Conservation (phyloP, 164 flowering plant genomes). For the Aristolochia contorta region DNA sequence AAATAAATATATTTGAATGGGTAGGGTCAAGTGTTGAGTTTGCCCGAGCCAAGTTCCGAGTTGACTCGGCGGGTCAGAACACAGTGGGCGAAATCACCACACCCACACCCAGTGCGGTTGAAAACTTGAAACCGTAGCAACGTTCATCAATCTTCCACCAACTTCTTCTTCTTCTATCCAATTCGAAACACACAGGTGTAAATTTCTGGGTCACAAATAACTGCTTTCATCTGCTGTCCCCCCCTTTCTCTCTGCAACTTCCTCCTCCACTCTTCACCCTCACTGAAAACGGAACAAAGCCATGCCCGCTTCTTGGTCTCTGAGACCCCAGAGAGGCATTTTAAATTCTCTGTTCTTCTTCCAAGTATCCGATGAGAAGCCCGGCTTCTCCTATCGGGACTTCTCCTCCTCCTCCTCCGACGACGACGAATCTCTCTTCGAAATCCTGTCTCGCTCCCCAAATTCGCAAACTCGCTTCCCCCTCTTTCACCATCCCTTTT, state of each 20-base stretch:
- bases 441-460: conserved; percentile 6
- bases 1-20: too few species aligned
- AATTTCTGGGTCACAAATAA: conserved; percentile 13
- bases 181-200: conserved; percentile 6
- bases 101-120: too few species aligned
- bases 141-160: background rate
- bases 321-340: conserved; percentile 9
- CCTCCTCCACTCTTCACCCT: conserved; percentile 11
- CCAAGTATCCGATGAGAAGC: conserved; percentile 14
- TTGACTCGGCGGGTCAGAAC: too few species aligned
- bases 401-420: too few species aligned
- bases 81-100: too few species aligned
- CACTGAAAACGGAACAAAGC: conserved; percentile 23
- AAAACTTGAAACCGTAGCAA: too few species aligned
- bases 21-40: too few species aligned
- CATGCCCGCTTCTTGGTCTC: conserved; percentile 6
- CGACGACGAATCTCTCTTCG: conserved; percentile 15
- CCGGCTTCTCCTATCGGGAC: conserved; percentile 3
- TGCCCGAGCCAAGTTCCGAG: too few species aligned
- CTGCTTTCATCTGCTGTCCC: background rate
- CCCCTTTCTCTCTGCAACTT: background rate
- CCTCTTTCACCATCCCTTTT: background rate
- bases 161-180: background rate
- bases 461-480: conserved; percentile 12
- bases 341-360: conserved; percentile 18